Conservation (phyloP, 805 yeast genomes). For the Barnettozyma siamensis region DNA sequence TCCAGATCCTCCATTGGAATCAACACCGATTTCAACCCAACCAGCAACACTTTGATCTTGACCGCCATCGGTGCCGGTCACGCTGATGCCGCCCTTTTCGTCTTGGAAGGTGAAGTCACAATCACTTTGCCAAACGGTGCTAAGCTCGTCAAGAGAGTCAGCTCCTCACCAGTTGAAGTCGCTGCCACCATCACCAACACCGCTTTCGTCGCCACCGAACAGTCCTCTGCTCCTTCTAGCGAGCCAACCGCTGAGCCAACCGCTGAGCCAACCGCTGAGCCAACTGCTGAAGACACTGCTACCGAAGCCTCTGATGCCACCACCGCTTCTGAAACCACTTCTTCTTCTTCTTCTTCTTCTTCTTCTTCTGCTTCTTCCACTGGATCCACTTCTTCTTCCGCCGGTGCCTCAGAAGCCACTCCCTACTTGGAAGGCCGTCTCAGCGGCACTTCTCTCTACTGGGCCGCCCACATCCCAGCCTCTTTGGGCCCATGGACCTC, state of each 20-base stretch:
- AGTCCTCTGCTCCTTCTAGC: not conserved
- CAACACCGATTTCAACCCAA: not conserved
- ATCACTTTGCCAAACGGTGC: not conserved
- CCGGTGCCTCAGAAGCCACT: not conserved
- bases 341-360: slow-evolving; percentile 1
- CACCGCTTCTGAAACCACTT: not conserved
- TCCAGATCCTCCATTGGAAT: too few species aligned
- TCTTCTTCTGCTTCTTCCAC: not conserved
- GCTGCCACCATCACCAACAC: not conserved
- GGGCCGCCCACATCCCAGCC: slow-evolving; percentile 4
- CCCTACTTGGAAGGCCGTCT: slow-evolving; percentile 4
- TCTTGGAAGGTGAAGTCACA: not conserved
- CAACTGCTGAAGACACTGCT: not conserved
- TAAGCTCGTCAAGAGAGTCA: not conserved
- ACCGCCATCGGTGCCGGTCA: not conserved
- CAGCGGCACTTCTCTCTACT: not conserved
- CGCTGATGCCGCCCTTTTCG: not conserved
- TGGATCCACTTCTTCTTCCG: slow-evolving; percentile 3
- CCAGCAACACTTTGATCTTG: not conserved
- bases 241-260: not conserved
- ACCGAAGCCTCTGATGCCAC: not conserved
- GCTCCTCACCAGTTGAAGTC: too few species aligned
- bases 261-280: not conserved
- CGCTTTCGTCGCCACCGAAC: not conserved
- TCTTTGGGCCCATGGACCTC: slow-evolving; percentile 4